Evolutionary conservation across 331 rosid genomes (phyloP).

Genomic region (Quercus tomentella): DNA sequence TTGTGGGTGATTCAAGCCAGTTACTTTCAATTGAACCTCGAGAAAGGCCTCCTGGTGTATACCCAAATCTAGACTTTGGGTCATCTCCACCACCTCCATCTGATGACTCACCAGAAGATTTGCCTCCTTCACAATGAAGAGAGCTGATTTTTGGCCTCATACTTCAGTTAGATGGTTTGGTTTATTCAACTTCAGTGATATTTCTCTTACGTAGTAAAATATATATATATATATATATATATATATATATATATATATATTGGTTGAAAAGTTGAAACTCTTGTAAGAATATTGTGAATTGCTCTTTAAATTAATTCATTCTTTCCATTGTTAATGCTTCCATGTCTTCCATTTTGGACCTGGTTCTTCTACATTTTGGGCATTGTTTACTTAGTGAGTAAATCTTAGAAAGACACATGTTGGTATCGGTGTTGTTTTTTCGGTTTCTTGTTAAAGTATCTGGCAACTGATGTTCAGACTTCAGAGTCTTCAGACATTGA

Average conservation of each 20-base stretch:
- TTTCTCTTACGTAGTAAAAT: not conserved
- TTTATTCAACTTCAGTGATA: conserved; percentile 9
- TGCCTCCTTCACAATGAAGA: conserved; percentile 45
- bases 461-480: not conserved
- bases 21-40: conserved; percentile 73
- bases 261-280: conserved; percentile 9
- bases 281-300: conserved; percentile 24
- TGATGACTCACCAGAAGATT: conserved; percentile 42
- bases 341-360: not conserved
- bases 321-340: conserved; percentile 33
- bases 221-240: too few relatives aligned
- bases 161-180: conserved; percentile 6
- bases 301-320: conserved; percentile 48
- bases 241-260: too few relatives aligned
- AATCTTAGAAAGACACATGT: not conserved
- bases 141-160: conserved; percentile 3
- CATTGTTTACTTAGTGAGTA: not conserved
- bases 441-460: not conserved
- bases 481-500: not conserved
- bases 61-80: conserved; percentile 63
- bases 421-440: not conserved
- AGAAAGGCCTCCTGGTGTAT: conserved; percentile 87
- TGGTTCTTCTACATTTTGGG: not conserved
- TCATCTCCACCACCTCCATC: conserved; percentile 33
- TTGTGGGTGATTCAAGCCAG: conserved; percentile 85